Percentiles rank a stretch among this genome's conserved stretches.
phyloP scores from a whole-genome alignment of 164 flowering plant genomes.

The Tetrastigma voinierianum region DNA sequence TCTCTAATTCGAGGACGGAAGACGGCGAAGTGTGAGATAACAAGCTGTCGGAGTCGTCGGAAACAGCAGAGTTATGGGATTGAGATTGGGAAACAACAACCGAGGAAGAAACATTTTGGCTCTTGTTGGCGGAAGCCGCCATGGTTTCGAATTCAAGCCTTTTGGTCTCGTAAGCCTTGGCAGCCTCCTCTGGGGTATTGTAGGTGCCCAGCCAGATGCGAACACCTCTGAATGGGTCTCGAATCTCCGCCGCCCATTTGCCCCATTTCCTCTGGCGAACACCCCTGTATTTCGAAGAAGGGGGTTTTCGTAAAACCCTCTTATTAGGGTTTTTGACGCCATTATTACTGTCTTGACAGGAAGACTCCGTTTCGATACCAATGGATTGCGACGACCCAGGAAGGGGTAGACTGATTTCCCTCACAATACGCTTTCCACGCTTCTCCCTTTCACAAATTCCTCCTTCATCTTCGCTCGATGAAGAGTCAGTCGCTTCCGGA shows the following conservation, averaged over 20 bases:
- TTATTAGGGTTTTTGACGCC: constrained; percentile 7
- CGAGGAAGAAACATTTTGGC: not conserved
- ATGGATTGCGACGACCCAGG: not conserved
- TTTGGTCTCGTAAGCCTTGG: constrained; percentile 58
- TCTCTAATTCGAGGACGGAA: constrained; percentile 45
- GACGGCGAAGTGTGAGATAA: constrained; percentile 49
- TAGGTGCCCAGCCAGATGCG: constrained; percentile 89
- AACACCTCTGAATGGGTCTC: constrained; percentile 60
- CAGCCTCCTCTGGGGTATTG: constrained; percentile 73
- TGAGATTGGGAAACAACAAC: not conserved
- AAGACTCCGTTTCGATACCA: constrained; percentile 35
- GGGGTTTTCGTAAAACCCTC: not conserved
- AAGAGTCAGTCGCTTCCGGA: constrained; percentile 81
- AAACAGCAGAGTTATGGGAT: constrained; percentile 13
- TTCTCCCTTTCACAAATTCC: not conserved
- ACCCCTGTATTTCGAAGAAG: constrained; percentile 46
- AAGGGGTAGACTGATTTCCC: constrained; percentile 45
- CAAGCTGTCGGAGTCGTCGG: constrained; percentile 40
- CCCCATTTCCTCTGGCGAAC: constrained; percentile 91
- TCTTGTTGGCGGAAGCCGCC: constrained; percentile 12
- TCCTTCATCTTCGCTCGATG: constrained; percentile 61
- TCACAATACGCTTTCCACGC: constrained; percentile 34
- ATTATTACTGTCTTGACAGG: constrained; percentile 47
- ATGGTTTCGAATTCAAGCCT: constrained; percentile 33
- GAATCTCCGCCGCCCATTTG: constrained; percentile 96